These are phyloP conservation scores for Monsonia emarginata DNA, from an alignment of 441 rosid species.

Conservation along the genomic window DNA sequence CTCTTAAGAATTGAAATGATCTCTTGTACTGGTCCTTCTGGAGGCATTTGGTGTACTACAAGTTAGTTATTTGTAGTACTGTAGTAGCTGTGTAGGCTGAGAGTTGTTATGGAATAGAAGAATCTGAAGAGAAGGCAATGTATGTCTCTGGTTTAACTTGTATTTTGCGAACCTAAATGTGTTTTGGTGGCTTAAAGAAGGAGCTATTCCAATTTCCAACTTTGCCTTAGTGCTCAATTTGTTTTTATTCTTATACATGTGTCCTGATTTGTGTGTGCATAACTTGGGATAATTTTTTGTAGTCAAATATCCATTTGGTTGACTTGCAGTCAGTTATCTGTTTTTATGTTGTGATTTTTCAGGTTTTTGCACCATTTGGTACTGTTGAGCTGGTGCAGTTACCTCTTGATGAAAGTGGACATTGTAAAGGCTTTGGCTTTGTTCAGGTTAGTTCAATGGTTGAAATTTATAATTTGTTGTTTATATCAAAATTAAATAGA, in stretches of 20 bases:
- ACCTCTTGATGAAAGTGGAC: conserved; percentile 81
- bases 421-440: conserved; percentile 92
- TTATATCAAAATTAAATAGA: neutral
- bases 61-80: too few species aligned
- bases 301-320: neutral
- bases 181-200: too few species aligned
- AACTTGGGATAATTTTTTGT: neutral
- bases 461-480: neutral
- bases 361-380: conserved; percentile 96
- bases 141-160: too few species aligned
- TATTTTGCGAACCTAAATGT: too few species aligned
- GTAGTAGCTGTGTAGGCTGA: too few species aligned
- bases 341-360: conserved; percentile 10
- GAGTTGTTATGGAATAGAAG: neutral
- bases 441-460: conserved; percentile 55
- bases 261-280: neutral
- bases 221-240: too few species aligned
- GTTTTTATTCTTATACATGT: neutral
- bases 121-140: neutral
- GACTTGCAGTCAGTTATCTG: neutral
- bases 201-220: too few species aligned
- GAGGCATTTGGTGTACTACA: too few species aligned
- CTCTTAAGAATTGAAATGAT: too few species aligned
- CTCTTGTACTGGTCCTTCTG: too few species aligned
- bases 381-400: conserved; percentile 88